These are phyloP conservation scores for Penicillium sp. DNA, from an alignment of 2,329 filamentous ascomycete species.

Conservation along the genomic window DNA sequence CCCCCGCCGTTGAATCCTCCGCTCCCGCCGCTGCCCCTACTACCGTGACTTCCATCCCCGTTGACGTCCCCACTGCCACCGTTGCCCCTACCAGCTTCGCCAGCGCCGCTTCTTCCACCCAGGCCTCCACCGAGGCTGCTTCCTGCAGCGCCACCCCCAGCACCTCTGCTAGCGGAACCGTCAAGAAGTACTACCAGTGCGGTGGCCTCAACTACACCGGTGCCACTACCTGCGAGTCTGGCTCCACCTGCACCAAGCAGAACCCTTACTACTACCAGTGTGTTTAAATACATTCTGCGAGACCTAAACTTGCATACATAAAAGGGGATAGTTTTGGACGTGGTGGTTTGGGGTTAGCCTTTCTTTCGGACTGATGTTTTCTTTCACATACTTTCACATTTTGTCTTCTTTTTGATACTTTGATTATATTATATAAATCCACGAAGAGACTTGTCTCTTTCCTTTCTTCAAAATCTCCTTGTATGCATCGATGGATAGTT, in stretches of 20 bases:
- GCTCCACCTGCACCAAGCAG: slow-evolving; percentile 35
- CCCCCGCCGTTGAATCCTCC: background rate
- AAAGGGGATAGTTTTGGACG: slow-evolving; percentile 8
- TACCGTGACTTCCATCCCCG: slow-evolving; percentile 8
- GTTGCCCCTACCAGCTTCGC: background rate
- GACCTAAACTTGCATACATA: background rate
- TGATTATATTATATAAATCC: slow-evolving; percentile 8
- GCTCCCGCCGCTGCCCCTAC: background rate
- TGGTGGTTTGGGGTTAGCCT: slow-evolving; percentile 10
- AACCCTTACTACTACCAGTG: slow-evolving; percentile 46
- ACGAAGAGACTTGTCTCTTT: background rate
- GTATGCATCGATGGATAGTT: no score
- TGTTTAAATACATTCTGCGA: slow-evolving; percentile 14
- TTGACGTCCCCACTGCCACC: slow-evolving; percentile 4
- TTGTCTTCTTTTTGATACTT: slow-evolving; percentile 13
- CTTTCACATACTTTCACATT: slow-evolving; percentile 9
- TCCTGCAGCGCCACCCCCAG: background rate
- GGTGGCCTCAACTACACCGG: slow-evolving; percentile 41
- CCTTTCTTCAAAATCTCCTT: background rate
- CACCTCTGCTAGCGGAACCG: slow-evolving; percentile 15
- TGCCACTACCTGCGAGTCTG: slow-evolving; percentile 32
- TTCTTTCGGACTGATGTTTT: slow-evolving; percentile 11
- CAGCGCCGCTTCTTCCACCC: background rate
- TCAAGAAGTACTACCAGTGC: slow-evolving; percentile 32
- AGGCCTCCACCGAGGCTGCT: background rate